Evolutionary conservation across 208 protist species (phyloP).

Genomic region (Crithidia brevicula): DNA sequence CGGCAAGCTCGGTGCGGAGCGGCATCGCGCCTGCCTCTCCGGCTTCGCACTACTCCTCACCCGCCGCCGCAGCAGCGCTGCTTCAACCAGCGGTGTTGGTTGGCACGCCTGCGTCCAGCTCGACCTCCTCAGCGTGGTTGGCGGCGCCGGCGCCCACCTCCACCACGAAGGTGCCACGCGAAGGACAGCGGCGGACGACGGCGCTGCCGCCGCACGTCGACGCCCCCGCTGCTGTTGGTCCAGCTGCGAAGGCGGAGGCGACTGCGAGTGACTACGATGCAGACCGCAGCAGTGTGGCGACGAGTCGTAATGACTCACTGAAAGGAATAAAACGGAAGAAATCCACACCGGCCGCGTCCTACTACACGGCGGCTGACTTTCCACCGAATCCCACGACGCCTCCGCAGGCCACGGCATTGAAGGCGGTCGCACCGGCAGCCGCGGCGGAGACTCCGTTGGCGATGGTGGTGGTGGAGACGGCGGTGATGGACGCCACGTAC

Average conservation of each 20-base stretch:
- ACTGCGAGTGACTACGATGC: neutral
- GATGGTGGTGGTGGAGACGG: neutral
- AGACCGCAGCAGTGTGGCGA: neutral
- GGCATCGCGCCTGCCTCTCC: neutral
- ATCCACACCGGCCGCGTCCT: neutral
- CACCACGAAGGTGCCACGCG: neutral
- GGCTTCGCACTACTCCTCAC: neutral
- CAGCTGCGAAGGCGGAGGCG: neutral
- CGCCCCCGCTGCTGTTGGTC: neutral
- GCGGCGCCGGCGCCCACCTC: neutral
- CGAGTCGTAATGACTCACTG: neutral
- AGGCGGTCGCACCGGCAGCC: neutral
- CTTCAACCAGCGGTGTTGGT: neutral
- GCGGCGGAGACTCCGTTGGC: neutral
- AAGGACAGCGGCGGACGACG: neutral
- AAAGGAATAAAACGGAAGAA: neutral
- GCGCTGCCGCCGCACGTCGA: neutral
- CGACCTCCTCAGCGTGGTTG: slow-evolving; percentile 1
- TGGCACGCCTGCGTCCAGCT: neutral
- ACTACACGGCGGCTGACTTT: slow-evolving; percentile 10
- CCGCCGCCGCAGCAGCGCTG: neutral
- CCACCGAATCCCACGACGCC: slow-evolving; percentile 1
- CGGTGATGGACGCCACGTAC: neutral
- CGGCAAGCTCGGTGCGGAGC: neutral
- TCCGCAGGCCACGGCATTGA: neutral